Evolutionary conservation across 2,329 filamentous ascomycete species (phyloP).

Genomic region (Paraphaeosphaeria sporulosa): DNA sequence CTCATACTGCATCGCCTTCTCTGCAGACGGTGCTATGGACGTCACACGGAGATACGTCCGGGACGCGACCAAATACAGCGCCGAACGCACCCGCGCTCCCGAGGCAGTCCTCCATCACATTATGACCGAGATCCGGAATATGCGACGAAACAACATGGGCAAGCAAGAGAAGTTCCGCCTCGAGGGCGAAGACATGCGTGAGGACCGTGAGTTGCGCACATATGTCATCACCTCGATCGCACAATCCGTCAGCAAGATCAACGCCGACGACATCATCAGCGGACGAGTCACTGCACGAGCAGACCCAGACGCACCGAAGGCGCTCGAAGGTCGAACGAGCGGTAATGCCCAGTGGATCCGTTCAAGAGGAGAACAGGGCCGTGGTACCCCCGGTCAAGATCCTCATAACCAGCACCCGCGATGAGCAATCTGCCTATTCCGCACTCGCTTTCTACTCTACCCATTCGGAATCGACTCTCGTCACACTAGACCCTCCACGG

Average conservation of each 20-base stretch:
- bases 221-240: slow-evolving; percentile 78
- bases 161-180: slow-evolving; percentile 85
- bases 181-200: slow-evolving; percentile 79
- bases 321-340: slow-evolving; percentile 54
- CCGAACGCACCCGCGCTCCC: slow-evolving; percentile 79
- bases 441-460: slow-evolving; percentile 6
- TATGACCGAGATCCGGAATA: slow-evolving; percentile 86
- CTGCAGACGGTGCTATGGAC: slow-evolving; percentile 79
- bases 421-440: slow-evolving; percentile 29
- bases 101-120: slow-evolving; percentile 93
- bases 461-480: background rate
- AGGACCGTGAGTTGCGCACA: slow-evolving; percentile 77
- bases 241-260: slow-evolving; percentile 74
- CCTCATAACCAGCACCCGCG: slow-evolving; percentile 48
- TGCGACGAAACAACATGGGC: slow-evolving; percentile 81
- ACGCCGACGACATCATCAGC: slow-evolving; percentile 55
- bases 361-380: slow-evolving; percentile 46
- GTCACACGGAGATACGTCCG: slow-evolving; percentile 74
- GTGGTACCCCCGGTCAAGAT: slow-evolving; percentile 45
- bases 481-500: background rate
- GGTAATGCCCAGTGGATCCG: slow-evolving; percentile 49
- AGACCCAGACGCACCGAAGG: slow-evolving; percentile 58
- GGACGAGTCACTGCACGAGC: slow-evolving; percentile 35
- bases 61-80: slow-evolving; percentile 72
- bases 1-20: slow-evolving; percentile 96